Evolutionary conservation across 176 grass and related monocot genomes (phyloP).

Genomic region (Pharus latifolius): DNA sequence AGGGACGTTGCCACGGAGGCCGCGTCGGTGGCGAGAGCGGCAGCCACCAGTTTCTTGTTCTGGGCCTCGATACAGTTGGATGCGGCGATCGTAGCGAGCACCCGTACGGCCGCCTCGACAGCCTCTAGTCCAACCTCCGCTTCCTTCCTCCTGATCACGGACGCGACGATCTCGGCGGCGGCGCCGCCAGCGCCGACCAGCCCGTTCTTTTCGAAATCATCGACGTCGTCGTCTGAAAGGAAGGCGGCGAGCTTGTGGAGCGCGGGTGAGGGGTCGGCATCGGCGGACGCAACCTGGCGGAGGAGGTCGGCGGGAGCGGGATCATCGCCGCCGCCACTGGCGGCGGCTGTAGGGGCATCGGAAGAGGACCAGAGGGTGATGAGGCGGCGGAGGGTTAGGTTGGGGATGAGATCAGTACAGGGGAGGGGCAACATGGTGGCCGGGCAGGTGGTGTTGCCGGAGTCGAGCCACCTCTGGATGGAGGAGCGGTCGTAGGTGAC

Average conservation of each 20-base stretch:
- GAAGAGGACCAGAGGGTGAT: conserved; percentile 62
- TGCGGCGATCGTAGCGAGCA: conserved; percentile 39
- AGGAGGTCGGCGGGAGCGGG: conserved; percentile 17
- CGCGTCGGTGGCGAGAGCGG: conserved; percentile 27
- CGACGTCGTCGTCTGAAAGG: conserved; percentile 53
- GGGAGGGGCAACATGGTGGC: conserved; percentile 72
- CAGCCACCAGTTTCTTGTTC: conserved; percentile 47
- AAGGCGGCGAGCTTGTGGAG: conserved; percentile 52
- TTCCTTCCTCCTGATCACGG: conserved; percentile 25
- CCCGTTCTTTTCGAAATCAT: conserved; percentile 82
- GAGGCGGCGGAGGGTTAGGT: conserved; percentile 74
- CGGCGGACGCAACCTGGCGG: conserved; percentile 22
- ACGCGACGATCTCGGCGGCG: conserved; percentile 33
- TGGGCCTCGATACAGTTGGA: conserved; percentile 43
- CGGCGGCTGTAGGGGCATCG: conserved; percentile 11
- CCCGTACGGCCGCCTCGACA: conserved; percentile 28
- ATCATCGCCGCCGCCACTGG: neutral
- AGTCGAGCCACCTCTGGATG: conserved; percentile 87
- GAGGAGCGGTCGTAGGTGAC: conserved; percentile 91
- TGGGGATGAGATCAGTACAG: conserved; percentile 63
- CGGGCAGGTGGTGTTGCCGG: conserved; percentile 82
- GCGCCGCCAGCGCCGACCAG: conserved; percentile 38
- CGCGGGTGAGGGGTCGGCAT: conserved; percentile 9
- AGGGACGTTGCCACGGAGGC: conserved; percentile 26
- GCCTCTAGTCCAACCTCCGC: neutral